Percentiles rank a stretch among this genome's conserved stretches.
Evolutionary conservation across 768 basidiomycete species (phyloP).

Genomic region (Rhodosporidiobolus sp.): DNA sequence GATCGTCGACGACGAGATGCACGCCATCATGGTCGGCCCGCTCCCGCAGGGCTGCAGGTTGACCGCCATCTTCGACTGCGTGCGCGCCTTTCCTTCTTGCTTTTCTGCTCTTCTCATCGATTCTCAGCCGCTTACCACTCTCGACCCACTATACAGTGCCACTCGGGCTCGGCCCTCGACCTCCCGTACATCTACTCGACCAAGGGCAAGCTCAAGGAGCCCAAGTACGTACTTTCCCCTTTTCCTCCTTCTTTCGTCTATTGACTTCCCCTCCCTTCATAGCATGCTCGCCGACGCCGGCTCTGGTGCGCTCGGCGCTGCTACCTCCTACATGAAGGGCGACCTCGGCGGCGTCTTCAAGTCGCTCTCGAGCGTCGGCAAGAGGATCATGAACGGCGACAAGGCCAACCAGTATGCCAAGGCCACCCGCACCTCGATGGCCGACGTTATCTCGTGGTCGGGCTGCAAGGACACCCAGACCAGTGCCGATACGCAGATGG

Average conservation of each 20-base stretch:
- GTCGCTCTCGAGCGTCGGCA: slow-evolving; percentile 70
- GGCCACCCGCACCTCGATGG: slow-evolving; percentile 64
- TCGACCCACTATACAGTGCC: slow-evolving; percentile 56
- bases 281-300: slow-evolving; percentile 68
- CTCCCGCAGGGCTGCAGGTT: slow-evolving; percentile 84
- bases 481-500: slow-evolving; percentile 53
- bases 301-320: slow-evolving; percentile 74
- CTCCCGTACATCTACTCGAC: slow-evolving; percentile 50
- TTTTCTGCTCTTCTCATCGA: background rate
- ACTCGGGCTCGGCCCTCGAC: slow-evolving; percentile 81
- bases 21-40: slow-evolving; percentile 69
- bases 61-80: slow-evolving; percentile 54
- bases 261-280: background rate
- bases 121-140: background rate
- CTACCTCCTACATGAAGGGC: slow-evolving; percentile 69
- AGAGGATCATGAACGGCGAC: slow-evolving; percentile 65
- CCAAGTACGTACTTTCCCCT: slow-evolving; percentile 31
- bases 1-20: slow-evolving; percentile 88
- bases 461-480: slow-evolving; percentile 53
- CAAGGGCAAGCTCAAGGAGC: slow-evolving; percentile 43
- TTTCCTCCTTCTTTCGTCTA: background rate
- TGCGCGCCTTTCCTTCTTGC: background rate
- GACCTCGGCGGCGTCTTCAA: slow-evolving; percentile 76
- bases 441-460: slow-evolving; percentile 65
- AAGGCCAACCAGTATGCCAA: slow-evolving; percentile 63